phyloP scores from a whole-genome alignment of 495 filamentous ascomycete genomes.

The Neurospora sp. region DNA sequence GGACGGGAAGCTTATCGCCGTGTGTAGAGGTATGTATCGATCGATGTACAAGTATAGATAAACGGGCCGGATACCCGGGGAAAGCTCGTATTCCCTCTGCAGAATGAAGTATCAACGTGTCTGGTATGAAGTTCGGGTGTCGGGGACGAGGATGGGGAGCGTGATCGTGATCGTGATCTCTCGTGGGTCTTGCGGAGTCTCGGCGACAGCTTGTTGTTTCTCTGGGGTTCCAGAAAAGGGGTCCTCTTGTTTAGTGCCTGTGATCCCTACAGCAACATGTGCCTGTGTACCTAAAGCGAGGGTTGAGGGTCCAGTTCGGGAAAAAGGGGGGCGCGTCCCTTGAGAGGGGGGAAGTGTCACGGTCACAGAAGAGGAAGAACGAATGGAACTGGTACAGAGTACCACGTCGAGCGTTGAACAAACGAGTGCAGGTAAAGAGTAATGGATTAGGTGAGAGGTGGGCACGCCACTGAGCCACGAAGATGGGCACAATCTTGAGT shows the following conservation, averaged over 20 bases:
- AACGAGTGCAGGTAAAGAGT: background rate
- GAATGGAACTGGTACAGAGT: conserved; percentile 53
- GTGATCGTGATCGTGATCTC: conserved; percentile 1
- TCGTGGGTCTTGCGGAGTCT: background rate
- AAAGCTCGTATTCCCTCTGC: background rate
- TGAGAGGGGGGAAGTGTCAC: conserved; percentile 4
- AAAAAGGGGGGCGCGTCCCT: conserved; percentile 1
- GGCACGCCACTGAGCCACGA: background rate
- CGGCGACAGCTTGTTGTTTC: background rate
- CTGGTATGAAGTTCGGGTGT: background rate
- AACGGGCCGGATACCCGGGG: background rate
- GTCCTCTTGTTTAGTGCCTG: background rate
- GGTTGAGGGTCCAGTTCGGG: background rate
- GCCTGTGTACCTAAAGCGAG: background rate
- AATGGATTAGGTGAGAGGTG: background rate
- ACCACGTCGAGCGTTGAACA: conserved; percentile 22
- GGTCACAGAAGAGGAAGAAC: conserved; percentile 26
- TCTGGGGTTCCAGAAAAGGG: background rate
- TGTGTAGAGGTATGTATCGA: background rate
- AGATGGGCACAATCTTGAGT: background rate
- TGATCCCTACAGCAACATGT: background rate
- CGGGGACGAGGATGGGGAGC: background rate
- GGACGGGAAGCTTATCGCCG: background rate
- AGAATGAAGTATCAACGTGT: background rate
- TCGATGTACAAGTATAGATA: background rate